Evolutionary conservation across 495 filamentous ascomycete genomes (phyloP).

Genomic region (Annulohypoxylon stygium): DNA sequence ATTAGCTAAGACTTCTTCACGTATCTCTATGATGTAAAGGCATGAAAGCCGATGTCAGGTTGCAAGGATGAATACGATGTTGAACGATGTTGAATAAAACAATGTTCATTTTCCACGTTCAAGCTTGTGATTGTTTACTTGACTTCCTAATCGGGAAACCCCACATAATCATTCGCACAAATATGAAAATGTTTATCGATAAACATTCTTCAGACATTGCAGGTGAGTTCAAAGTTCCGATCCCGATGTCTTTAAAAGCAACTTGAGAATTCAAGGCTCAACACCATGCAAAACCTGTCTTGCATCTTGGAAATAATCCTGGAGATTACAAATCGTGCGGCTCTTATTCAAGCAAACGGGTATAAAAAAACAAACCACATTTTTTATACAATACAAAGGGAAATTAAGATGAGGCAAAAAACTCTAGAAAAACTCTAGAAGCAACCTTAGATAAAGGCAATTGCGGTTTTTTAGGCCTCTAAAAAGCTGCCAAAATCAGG

Average conservation of each 20-base stretch:
- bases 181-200: constrained; percentile 2
- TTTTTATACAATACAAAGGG: background rate
- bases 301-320: background rate
- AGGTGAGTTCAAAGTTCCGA: no score
- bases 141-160: constrained; percentile 40
- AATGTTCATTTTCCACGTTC: constrained; percentile 1
- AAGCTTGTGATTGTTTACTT: constrained; percentile 48
- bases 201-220: background rate
- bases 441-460: constrained; percentile 8
- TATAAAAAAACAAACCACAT: background rate
- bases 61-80: constrained; percentile 21
- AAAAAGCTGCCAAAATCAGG: constrained; percentile 12
- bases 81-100: background rate
- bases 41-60: constrained; percentile 1
- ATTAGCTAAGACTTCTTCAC: background rate
- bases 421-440: background rate
- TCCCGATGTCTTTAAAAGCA: background rate
- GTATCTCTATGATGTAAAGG: background rate
- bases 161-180: constrained; percentile 24
- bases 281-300: background rate
- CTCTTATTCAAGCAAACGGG: background rate
- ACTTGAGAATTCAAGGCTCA: background rate
- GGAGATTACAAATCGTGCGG: no score
- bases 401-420: background rate
- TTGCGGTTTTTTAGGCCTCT: constrained; percentile 38